Evolutionary conservation across 495 filamentous ascomycete species (phyloP), one percentile per base, ranked within the genome.

Genomic region (Hypoxylon rickii): DNA sequence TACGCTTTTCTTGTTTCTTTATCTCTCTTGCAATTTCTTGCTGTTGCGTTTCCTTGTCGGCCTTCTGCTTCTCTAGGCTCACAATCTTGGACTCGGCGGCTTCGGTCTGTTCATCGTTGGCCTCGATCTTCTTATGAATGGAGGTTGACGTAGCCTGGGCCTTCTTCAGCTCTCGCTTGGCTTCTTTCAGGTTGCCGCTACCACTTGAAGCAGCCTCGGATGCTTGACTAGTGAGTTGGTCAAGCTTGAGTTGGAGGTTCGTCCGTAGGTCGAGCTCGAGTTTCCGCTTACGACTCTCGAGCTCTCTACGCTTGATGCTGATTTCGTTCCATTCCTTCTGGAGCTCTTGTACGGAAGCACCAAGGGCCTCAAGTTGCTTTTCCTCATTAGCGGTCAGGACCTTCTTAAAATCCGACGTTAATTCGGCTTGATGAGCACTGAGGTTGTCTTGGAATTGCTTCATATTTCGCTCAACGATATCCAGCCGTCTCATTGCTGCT

Each of bases 371-470:
- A 2, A 99, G 77, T 59, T 82, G 84, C 24, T 79, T 78, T 70
- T 97, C 95, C 73, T 99, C 94, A 18, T 86, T 83, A 7, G 79
- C 78, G 13, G 87, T 89, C 18, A 99, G 79, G 13, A 89, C 83
- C 67, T 97, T 97, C 74, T 95, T 96, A 78, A 97, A 97, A 12
- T 92, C 85, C 3, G 91, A 89, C 0, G 79, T 79, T 42, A 96
- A 69, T 67, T 99, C 94, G 8, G 83, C 79, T 64, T 92, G 82
- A 61, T 91, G 87, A 0, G 86, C 83, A 24, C 68, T 77, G 47
- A 92, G 79, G 55, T 89, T 87, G 40, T 90, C 87, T 40, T 83
- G 83, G 34, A 93, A 73, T 43, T 87, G 83, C 52, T 87, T 89
- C 59, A 96, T 75, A 51, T 87, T 85, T 33, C 80, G 79, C 43